Base-by-base conservation (phyloP, 768 basidiomycete species). In the Coprinopsis sp. region DNA sequence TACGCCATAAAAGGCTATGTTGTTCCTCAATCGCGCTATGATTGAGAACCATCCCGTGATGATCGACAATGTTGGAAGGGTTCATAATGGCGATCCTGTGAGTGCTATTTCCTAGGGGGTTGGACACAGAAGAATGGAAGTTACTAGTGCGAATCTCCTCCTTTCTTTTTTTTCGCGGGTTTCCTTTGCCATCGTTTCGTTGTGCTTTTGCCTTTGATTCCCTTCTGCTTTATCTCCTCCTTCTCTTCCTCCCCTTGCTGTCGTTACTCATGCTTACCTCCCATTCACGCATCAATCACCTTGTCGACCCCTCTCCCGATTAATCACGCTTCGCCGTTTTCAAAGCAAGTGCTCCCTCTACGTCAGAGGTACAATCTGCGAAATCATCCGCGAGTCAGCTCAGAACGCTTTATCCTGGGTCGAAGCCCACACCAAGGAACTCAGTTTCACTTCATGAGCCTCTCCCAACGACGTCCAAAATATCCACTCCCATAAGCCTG, bases 41-140 rank as follows among this genome's bases (percentile, higher is more conserved):
- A 92, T 90, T 13, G 91, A 94, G 66, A 96, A 96, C 61, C 93
- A 93, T 0, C 73, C 96, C 13, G 91, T 97, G 11, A 67, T 97
- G 34, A 95, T 95, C 50, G 93, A 97, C 54, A 93, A 97, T 62
- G 87, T 97, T 13, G 93, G 95, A 68, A 97, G 95, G 72, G 91
- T 96, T n/a, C n/a, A n/a, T n/a, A 94, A 94, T 56, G 93, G 93
- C 0, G 93, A 97, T 62, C 93, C 93, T 11, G 81, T 91, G 0
- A 91, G 90, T 54, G 93, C 93, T 1, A 61, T 97, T 38, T 64
- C 94, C 38, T 92, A 95, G n/a, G 68, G 92, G 94, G 91, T 69
- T 95, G 38, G 91, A 93, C 58, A 90, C 92, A 0, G 93, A 97
- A 63, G 69, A 97, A 97, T 63, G 85, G 84, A 24, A 84, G 82